These are phyloP conservation scores for Auriscalpium orientale DNA, from an alignment of 768 basidiomycete genomes.

Conservation along the genomic window DNA sequence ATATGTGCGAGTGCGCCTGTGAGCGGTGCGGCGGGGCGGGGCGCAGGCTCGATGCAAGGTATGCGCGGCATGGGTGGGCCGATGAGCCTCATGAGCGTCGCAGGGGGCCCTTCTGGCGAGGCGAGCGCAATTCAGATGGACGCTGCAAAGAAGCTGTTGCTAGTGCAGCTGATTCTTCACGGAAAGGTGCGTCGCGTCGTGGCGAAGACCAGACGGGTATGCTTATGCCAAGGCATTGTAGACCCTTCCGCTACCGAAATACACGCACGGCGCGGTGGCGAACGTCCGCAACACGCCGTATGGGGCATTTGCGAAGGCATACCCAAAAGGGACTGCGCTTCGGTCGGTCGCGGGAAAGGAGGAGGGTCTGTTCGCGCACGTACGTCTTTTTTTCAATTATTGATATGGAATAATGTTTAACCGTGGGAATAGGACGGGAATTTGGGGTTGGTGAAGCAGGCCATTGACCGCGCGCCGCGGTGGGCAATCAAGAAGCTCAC, in stretches of 20 bases:
- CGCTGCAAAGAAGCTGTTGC: slow-evolving; percentile 74
- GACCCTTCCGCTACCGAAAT: slow-evolving; percentile 57
- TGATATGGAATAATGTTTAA: background rate
- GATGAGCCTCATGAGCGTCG: slow-evolving; percentile 1
- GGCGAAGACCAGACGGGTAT: background rate
- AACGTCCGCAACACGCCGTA: slow-evolving; percentile 70
- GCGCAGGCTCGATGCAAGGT: background rate
- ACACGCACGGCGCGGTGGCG: slow-evolving; percentile 50
- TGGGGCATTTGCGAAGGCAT: slow-evolving; percentile 51
- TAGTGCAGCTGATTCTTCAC: slow-evolving; percentile 71
- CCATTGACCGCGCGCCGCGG: slow-evolving; percentile 60
- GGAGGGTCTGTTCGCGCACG: slow-evolving; percentile 39
- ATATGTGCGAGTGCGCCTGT: slow-evolving; percentile 51
- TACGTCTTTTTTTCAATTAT: slow-evolving; percentile 23
- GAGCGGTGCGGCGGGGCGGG: background rate
- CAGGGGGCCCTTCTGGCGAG: slow-evolving; percentile 40
- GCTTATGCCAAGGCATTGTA: slow-evolving; percentile 13
- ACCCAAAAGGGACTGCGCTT: slow-evolving; percentile 50
- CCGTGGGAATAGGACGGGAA: slow-evolving; percentile 52
- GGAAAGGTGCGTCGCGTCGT: slow-evolving; percentile 48
- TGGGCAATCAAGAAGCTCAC: slow-evolving; percentile 79
- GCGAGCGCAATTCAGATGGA: slow-evolving; percentile 74
- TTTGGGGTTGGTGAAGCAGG: slow-evolving; percentile 59
- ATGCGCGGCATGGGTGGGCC: slow-evolving; percentile 5
- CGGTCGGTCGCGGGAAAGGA: slow-evolving; percentile 49